Base-by-base conservation (phyloP, 352 stramenopile genomes). In the Peronosclerospora sorghi region DNA sequence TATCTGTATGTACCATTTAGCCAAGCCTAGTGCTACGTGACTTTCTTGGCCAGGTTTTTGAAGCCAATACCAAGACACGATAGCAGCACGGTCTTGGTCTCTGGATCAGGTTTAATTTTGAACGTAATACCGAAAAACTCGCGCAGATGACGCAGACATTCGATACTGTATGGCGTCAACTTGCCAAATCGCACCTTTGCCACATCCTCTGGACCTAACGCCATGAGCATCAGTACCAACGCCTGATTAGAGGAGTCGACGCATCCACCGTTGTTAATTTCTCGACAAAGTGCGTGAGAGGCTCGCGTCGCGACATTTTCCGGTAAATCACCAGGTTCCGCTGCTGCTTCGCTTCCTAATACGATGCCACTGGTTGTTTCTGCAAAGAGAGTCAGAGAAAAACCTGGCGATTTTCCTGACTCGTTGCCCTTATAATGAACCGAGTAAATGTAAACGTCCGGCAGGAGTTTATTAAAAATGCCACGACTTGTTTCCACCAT, bases 401-500 rank as follows among this genome's bases (percentile, higher is more conserved):
- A 94, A 23, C 94, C 95, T 1, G 96, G 94, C 48, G 76, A 92
- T 44, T 89, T 73, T 4, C 80, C 80, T 7, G 80, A 93, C 51
- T 93, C 79, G 20, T 78, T 66, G 29, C 87, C 89, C 46, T 93
- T 97, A 66, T 98, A 97, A 52, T 98, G 95, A 69, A 99, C 96
- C 24, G 96, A 99, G 68, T 97, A 95, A 53, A 99, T 98, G 79
- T 98, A 99, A 34, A 99, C 96, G 60, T 99, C 97, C 0, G 96
- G 95, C 18, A 99, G 60, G 28, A 99, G 79, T 51, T 96, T 77
- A 62, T 99, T 98, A 51, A 99, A 96, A 4, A 99, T 61, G 1
- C 89, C 95, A n/a, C 87, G 75, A 51, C 75, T 93, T 1, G 89
- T 89, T 55, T 98, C 96, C 17, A 98, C 95, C 36, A 99, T 96